A percentile compares a stretch with the other conserved stretches of the same genome.
These are phyloP conservation scores for Apophysomyces elegans DNA, from an alignment of 371 early-diverging fungal genomes.

Conservation along the genomic window DNA sequence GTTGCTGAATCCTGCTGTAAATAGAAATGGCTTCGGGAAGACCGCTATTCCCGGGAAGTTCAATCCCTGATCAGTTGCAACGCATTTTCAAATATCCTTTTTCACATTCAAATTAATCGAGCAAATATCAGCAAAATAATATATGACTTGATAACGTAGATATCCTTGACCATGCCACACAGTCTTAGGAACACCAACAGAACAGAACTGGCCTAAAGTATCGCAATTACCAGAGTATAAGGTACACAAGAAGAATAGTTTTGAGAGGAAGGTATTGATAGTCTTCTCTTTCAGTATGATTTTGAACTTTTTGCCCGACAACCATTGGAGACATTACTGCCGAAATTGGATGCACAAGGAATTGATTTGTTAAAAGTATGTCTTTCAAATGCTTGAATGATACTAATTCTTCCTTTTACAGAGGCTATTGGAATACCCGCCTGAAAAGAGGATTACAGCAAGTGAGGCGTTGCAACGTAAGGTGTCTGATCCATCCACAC, in stretches of 20 bases:
- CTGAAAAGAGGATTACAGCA: conserved; percentile 77
- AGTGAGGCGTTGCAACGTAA: conserved; percentile 72
- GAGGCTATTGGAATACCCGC: conserved; percentile 73
- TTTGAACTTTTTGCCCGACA: conserved; percentile 76
- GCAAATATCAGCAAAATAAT: not conserved
- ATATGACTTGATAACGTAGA: not conserved
- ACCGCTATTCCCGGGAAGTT: conserved; percentile 96
- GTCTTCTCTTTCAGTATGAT: conserved; percentile 48
- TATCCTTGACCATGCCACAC: conserved; percentile 29
- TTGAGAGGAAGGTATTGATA: not conserved
- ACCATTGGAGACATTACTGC: conserved; percentile 72
- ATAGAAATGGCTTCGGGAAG: conserved; percentile 87
- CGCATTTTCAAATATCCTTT: conserved; percentile 81
- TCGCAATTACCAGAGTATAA: conserved; percentile 92
- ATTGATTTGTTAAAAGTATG: conserved; percentile 75
- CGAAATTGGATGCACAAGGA: conserved; percentile 82
- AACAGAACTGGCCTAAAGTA: conserved; percentile 90
- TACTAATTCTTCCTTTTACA: conserved; percentile 14
- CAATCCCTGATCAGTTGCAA: conserved; percentile 86
- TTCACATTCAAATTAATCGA: not conserved
- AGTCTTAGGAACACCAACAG: conserved; percentile 90
- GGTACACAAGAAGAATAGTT: conserved; percentile 23
- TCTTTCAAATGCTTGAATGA: not conserved
- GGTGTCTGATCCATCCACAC: conserved; percentile 19
- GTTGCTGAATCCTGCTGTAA: conserved; percentile 21